phyloP scores from a whole-genome alignment of 2,329 filamentous ascomycete genomes.

The Aspergillus sp. region DNA sequence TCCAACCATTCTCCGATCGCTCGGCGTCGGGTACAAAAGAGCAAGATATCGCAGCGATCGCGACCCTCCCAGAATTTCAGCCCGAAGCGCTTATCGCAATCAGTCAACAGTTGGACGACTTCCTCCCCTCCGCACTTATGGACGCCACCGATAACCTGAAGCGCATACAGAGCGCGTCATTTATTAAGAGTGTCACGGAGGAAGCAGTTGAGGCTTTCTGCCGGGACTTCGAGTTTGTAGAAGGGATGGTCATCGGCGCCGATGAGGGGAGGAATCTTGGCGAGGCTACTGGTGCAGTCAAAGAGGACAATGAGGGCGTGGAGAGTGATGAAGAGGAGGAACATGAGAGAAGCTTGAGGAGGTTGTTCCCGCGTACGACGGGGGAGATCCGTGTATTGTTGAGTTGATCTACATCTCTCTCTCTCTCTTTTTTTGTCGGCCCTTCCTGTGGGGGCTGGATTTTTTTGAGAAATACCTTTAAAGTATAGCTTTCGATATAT shows the following conservation, averaged over 20 bases:
- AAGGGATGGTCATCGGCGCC: conserved; percentile 59
- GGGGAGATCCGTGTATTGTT: conserved; percentile 64
- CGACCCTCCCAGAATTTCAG: conserved; percentile 57
- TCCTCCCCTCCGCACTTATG: conserved; percentile 88
- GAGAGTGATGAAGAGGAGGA: conserved; percentile 38
- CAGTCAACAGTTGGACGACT: conserved; percentile 80
- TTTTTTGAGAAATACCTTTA: background rate
- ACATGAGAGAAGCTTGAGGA: conserved; percentile 46
- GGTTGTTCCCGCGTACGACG: conserved; percentile 63
- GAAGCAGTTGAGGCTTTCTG: conserved; percentile 83
- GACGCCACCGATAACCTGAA: conserved; percentile 83
- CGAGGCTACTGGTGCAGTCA: conserved; percentile 27
- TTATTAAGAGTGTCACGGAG: conserved; percentile 76
- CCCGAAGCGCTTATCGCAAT: conserved; percentile 62
- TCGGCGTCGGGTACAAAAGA: conserved; percentile 16
- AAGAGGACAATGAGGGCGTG: conserved; percentile 26
- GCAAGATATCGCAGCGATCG: conserved; percentile 56
- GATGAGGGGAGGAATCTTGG: conserved; percentile 51
- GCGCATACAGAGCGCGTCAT: conserved; percentile 66
- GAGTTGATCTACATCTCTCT: conserved; percentile 42
- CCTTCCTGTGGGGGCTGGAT: background rate
- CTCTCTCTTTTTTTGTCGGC: background rate
- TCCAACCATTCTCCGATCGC: conserved; percentile 46
- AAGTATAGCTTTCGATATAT: background rate
- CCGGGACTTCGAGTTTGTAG: conserved; percentile 73